Evolutionary conservation across 2,329 filamentous ascomycete species (phyloP).

Genomic region (Talaromyces funiculosus): DNA sequence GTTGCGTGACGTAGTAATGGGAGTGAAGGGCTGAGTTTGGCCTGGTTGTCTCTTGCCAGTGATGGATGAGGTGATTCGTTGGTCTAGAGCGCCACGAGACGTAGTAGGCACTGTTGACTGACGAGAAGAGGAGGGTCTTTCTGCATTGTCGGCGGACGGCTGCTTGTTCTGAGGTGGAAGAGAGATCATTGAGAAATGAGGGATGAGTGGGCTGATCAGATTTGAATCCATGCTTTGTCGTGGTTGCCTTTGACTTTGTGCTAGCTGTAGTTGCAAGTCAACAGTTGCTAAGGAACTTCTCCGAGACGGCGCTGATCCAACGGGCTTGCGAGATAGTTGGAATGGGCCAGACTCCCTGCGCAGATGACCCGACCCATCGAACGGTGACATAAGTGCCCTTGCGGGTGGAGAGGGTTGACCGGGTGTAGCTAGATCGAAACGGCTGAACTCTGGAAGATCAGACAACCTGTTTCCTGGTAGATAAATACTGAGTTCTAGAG

Average conservation of each 20-base stretch:
- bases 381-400: constrained; percentile 26
- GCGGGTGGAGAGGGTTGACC: constrained; percentile 28
- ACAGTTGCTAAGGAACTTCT: constrained; percentile 12
- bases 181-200: constrained; percentile 11
- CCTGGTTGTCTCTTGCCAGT: constrained; percentile 6
- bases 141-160: background rate
- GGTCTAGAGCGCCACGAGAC: constrained; percentile 4
- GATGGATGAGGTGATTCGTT: background rate
- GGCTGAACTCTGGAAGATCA: constrained; percentile 40
- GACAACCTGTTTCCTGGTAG: constrained; percentile 40
- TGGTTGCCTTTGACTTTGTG: constrained; percentile 1
- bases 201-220: constrained; percentile 8
- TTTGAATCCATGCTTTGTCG: constrained; percentile 5
- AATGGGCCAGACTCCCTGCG: constrained; percentile 23
- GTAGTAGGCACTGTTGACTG: background rate
- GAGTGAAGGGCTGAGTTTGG: constrained; percentile 2
- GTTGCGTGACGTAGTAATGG: background rate
- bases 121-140: background rate
- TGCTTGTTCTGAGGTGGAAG: background rate
- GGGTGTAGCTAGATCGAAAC: constrained; percentile 30
- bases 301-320: constrained; percentile 27
- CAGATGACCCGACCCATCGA: constrained; percentile 18
- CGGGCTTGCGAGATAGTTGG: constrained; percentile 33
- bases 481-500: constrained; percentile 45
- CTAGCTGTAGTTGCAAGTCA: constrained; percentile 9